These are phyloP conservation scores for Spergularia marina DNA, from an alignment of 148 eudicot genomes.

Conservation along the genomic window DNA sequence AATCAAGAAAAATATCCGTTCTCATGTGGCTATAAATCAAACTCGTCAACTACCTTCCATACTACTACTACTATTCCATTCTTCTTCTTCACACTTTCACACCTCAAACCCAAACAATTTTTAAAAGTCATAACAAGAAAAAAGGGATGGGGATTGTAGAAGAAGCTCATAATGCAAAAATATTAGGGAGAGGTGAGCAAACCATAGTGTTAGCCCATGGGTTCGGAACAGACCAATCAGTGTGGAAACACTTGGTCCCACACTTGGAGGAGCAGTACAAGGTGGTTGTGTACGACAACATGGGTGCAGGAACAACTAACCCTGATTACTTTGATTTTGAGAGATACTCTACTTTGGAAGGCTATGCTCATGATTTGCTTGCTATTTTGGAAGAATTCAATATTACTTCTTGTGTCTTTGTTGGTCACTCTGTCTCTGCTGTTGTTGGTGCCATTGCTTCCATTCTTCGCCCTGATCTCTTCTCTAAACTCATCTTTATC, in stretches of 20 bases:
- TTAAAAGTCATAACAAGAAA: no score
- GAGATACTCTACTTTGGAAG: conserved; percentile 60
- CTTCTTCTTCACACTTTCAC: conserved; percentile 15
- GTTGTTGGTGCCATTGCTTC: conserved; percentile 71
- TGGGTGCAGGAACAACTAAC: conserved; percentile 94
- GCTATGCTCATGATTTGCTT: conserved; percentile 65
- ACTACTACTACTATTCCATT: neutral
- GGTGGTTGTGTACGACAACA: conserved; percentile 71
- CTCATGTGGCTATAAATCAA: conserved; percentile 28
- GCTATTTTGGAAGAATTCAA: conserved; percentile 67
- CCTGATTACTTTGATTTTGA: conserved; percentile 87
- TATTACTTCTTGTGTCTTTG: conserved; percentile 50
- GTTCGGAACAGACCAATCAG: conserved; percentile 87
- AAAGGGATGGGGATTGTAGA: conserved; percentile 65
- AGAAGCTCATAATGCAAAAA: conserved; percentile 78
- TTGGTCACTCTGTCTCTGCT: conserved; percentile 85
- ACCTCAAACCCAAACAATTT: neutral
- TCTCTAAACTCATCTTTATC: conserved; percentile 57
- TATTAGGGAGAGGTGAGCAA: conserved; percentile 46
- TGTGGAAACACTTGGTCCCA: conserved; percentile 80
- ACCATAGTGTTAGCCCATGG: conserved; percentile 73
- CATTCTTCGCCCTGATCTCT: conserved; percentile 72
- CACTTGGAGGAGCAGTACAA: conserved; percentile 60
- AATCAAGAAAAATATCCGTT: no score
- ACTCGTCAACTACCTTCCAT: conserved; percentile 17